phyloP scores from a whole-genome alignment of 2,329 filamentous ascomycete species.

The Lachnellula suecica region DNA sequence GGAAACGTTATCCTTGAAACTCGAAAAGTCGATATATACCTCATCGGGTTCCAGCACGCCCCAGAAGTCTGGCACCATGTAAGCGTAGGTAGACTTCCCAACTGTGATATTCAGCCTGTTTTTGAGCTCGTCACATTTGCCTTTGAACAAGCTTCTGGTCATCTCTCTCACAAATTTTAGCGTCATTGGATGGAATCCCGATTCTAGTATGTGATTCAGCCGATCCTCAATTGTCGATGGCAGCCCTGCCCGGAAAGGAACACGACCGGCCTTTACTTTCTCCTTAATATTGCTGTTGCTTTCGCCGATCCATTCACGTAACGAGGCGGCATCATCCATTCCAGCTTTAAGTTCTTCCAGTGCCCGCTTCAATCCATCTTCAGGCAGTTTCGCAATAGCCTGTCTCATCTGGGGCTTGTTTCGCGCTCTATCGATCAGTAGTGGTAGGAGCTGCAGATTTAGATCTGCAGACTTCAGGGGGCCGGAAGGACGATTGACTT shows the following conservation, averaged over 20 bases:
- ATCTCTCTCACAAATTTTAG: constrained; percentile 49
- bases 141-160: constrained; percentile 29
- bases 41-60: constrained; percentile 62
- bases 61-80: constrained; percentile 68
- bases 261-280: constrained; percentile 24
- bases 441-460: constrained; percentile 67
- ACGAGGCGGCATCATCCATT: constrained; percentile 47
- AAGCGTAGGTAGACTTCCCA: constrained; percentile 58
- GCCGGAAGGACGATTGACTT: constrained; percentile 53
- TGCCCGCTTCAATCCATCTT: constrained; percentile 48
- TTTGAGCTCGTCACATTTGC: constrained; percentile 37
- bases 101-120: constrained; percentile 60
- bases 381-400: constrained; percentile 49
- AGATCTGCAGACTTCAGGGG: constrained; percentile 52
- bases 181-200: constrained; percentile 55
- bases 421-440: constrained; percentile 61
- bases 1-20: constrained; percentile 52
- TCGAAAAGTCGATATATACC: constrained; percentile 67
- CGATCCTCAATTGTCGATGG: constrained; percentile 42
- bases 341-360: constrained; percentile 51
- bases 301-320: constrained; percentile 55
- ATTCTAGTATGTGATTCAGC: constrained; percentile 54
- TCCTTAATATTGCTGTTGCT: constrained; percentile 41
- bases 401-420: constrained; percentile 44
- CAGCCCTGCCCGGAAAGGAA: constrained; percentile 22